Evolutionary conservation across 2,329 filamentous ascomycete genomes (phyloP).

Genomic region (Zymoseptoria brevis): DNA sequence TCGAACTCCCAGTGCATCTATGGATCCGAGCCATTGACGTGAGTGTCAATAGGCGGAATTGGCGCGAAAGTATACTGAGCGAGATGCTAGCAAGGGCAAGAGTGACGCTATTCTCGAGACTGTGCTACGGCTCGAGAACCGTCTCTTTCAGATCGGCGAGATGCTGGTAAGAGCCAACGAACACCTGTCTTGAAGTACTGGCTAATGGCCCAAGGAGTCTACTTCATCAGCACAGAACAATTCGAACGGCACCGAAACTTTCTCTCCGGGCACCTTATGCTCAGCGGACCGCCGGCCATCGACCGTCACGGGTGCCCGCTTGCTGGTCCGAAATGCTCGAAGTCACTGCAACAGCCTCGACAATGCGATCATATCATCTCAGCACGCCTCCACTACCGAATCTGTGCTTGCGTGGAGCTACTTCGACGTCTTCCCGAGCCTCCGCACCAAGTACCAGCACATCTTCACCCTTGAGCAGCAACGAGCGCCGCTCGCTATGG

Average conservation of each 20-base stretch:
- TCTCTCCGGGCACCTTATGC: background rate
- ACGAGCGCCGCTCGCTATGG: background rate
- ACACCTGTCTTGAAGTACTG: background rate
- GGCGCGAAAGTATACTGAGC: background rate
- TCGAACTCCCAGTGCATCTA: conserved; percentile 6
- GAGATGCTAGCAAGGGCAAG: conserved; percentile 5
- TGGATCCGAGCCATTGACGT: conserved; percentile 5
- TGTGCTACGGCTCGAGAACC: conserved; percentile 6
- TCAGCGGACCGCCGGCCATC: conserved; percentile 5
- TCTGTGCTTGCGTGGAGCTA: conserved; percentile 9
- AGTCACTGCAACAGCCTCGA: conserved; percentile 7
- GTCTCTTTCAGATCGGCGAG: conserved; percentile 1
- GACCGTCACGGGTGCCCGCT: conserved; percentile 5
- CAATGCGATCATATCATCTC: conserved; percentile 8
- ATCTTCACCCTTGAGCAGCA: conserved; percentile 11
- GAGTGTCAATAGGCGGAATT: background rate
- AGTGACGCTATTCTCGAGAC: conserved; percentile 11
- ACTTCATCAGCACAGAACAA: conserved; percentile 2
- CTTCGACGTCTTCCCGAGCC: conserved; percentile 6
- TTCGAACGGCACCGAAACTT: background rate
- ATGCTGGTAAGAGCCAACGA: conserved; percentile 1
- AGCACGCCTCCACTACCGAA: conserved; percentile 10
- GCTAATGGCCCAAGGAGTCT: background rate
- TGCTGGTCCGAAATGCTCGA: conserved; percentile 7
- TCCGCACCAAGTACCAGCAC: conserved; percentile 6